Conservation (phyloP, 2,329 filamentous ascomycete species). For the Neoarthrinium moseri region DNA sequence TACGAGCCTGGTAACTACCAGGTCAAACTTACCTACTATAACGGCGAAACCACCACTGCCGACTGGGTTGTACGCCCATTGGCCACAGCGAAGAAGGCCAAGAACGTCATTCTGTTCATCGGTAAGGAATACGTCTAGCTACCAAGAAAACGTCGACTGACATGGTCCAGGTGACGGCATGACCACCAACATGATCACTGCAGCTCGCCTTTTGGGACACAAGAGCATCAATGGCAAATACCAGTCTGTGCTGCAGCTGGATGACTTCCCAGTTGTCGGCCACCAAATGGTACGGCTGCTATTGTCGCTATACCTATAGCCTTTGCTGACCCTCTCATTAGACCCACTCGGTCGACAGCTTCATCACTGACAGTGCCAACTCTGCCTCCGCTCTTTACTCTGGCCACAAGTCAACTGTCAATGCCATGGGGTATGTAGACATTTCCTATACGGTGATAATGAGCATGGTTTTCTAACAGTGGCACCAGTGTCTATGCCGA, state of each 20-base stretch:
- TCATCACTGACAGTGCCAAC: slow-evolving; percentile 86
- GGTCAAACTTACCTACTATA: slow-evolving; percentile 74
- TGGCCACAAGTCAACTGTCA: slow-evolving; percentile 81
- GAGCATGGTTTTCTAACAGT: background rate
- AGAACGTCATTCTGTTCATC: slow-evolving; percentile 85
- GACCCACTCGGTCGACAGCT: slow-evolving; percentile 81
- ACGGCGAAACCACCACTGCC: slow-evolving; percentile 67
- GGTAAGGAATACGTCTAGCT: slow-evolving; percentile 50
- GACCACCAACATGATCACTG: slow-evolving; percentile 78
- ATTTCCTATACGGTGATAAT: no score
- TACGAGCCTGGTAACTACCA: slow-evolving; percentile 79
- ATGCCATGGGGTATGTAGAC: slow-evolving; percentile 63
- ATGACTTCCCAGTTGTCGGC: slow-evolving; percentile 81
- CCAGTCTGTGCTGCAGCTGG: slow-evolving; percentile 71
- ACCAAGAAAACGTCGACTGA: background rate
- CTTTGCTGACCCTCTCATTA: slow-evolving; percentile 15
- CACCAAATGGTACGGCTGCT: slow-evolving; percentile 67
- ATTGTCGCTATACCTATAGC: no score
- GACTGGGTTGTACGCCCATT: slow-evolving; percentile 76
- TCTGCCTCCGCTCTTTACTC: slow-evolving; percentile 79
- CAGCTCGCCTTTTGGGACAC: slow-evolving; percentile 77
- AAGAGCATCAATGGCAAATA: slow-evolving; percentile 84
- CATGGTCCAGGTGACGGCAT: slow-evolving; percentile 49
- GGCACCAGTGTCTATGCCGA: slow-evolving; percentile 72
- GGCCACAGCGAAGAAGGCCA: slow-evolving; percentile 68